These are phyloP conservation scores for Lecanoromycetidae sp. DNA, from an alignment of 2,329 filamentous ascomycete genomes.

Conservation along the genomic window DNA sequence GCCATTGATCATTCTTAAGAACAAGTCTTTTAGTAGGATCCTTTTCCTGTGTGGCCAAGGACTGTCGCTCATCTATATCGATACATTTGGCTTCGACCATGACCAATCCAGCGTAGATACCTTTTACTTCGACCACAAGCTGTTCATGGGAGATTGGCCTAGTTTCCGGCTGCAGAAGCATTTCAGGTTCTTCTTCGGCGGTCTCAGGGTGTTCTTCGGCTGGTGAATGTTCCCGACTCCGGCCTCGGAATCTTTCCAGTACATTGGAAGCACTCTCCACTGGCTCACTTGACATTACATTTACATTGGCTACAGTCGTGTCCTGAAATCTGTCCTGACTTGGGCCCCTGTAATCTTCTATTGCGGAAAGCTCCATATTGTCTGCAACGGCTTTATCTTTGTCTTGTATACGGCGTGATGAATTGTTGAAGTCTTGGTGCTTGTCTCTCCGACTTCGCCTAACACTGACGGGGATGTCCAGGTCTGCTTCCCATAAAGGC, in stretches of 20 bases:
- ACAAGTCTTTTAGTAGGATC: conserved; percentile 31
- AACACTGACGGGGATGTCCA: background rate
- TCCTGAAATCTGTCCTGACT: too few relatives aligned
- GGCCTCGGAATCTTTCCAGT: background rate
- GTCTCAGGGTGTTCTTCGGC: background rate
- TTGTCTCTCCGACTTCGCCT: background rate
- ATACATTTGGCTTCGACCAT: conserved; percentile 85
- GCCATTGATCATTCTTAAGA: conserved; percentile 60
- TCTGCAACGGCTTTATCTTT: too few relatives aligned
- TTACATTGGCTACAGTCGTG: too few relatives aligned
- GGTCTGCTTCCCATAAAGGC: background rate
- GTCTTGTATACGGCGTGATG: background rate
- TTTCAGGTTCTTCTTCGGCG: conserved; percentile 21
- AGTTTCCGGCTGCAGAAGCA: conserved; percentile 49
- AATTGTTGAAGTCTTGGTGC: background rate
- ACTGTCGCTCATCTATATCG: conserved; percentile 59
- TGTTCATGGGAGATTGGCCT: conserved; percentile 64
- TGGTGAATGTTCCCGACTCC: background rate
- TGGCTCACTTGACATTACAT: too few relatives aligned
- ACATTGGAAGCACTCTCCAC: too few relatives aligned
- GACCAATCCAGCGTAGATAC: conserved; percentile 69
- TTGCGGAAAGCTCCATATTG: too few relatives aligned
- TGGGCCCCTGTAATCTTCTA: too few relatives aligned
- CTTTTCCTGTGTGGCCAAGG: conserved; percentile 40
- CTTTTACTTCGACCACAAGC: conserved; percentile 67